Evolutionary conservation across 306 rosid species (phyloP).

Genomic region (Vigna hirtella): DNA sequence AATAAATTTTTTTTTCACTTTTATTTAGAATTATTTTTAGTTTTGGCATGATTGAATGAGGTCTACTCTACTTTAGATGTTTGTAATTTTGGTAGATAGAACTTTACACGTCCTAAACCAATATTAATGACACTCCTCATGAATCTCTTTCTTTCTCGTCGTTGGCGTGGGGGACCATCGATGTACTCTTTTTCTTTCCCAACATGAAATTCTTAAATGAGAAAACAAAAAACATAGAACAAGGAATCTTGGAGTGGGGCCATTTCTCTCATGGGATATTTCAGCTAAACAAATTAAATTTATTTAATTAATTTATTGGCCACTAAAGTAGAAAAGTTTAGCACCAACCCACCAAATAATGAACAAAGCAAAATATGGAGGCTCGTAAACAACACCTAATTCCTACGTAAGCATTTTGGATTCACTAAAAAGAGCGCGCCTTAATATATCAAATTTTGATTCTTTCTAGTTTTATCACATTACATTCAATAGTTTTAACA

Average conservation of each 20-base stretch:
- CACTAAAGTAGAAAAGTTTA: slow-evolving; percentile 41
- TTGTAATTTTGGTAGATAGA: slow-evolving; percentile 9
- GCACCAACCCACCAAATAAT: slow-evolving; percentile 40
- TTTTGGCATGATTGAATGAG: slow-evolving; percentile 42
- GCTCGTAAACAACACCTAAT: slow-evolving; percentile 42
- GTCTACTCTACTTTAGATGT: slow-evolving; percentile 44
- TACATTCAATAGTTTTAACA: background rate
- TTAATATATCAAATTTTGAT: background rate
- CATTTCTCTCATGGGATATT: slow-evolving; percentile 34
- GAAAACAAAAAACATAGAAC: slow-evolving; percentile 23
- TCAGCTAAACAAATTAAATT: slow-evolving; percentile 16
- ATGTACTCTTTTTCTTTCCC: slow-evolving; percentile 17
- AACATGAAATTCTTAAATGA: slow-evolving; percentile 28
- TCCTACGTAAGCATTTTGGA: slow-evolving; percentile 47
- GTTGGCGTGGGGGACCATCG: slow-evolving; percentile 49
- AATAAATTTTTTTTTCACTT: too few species aligned
- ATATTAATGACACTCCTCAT: slow-evolving; percentile 36
- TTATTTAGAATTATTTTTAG: too few species aligned
- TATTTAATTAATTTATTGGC: background rate
- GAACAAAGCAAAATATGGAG: background rate
- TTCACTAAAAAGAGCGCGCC: background rate
- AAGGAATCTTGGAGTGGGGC: slow-evolving; percentile 52
- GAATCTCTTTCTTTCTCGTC: slow-evolving; percentile 8
- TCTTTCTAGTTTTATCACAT: background rate
- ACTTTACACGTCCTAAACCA: slow-evolving; percentile 38